Evolutionary conservation across 768 basidiomycete species (phyloP), one percentile per base, ranked within the genome.

Genomic region (Suillus brevipes): DNA sequence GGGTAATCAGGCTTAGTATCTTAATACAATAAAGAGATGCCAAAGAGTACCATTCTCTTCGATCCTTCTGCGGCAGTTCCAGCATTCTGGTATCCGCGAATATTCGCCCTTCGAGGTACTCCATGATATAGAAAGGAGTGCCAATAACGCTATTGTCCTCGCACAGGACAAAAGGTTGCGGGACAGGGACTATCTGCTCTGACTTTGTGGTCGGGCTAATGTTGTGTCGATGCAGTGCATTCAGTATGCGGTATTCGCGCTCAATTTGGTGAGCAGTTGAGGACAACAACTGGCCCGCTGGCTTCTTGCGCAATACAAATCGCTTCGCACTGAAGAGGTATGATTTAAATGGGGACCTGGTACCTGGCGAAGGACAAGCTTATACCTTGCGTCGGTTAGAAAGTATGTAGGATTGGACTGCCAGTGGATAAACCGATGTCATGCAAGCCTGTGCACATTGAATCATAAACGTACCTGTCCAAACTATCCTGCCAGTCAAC

Each of bases 331-430:
- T 91, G 60, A 56, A 36, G 64, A 28, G 45, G 52, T 59, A 63
- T 64, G 18, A 64, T 59, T 34, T 58, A 56, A 65, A 42, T 43
- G 10, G 40, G 34, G 31, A 50, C 37, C 6, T 63, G 36, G 56
- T 43, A 25, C 5, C n/a, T 28, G 59, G 9, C 23, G 34, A 16
- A 31, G 23, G 36, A 23, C 36, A 58, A 20, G 78, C 86, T 36
- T 28, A 28, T 77, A 90, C 90, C 78, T 84, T 20, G 85, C 82
- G 78, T 94, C 93, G 6, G 87, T 92, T 58, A 99, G 77, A 78
- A 99, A 92, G 76, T 98, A 99, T 0, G 97, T 99, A 0, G 97
- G 97, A 73, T 99, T 99, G 9, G 94, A 95, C 92, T 95, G 31
- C 31, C 31, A 31, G 2, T 31, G 75, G 4, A 42, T 42, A 42